Evolutionary conservation across 306 rosid genomes (phyloP).

Genomic region (Morella rubra): DNA sequence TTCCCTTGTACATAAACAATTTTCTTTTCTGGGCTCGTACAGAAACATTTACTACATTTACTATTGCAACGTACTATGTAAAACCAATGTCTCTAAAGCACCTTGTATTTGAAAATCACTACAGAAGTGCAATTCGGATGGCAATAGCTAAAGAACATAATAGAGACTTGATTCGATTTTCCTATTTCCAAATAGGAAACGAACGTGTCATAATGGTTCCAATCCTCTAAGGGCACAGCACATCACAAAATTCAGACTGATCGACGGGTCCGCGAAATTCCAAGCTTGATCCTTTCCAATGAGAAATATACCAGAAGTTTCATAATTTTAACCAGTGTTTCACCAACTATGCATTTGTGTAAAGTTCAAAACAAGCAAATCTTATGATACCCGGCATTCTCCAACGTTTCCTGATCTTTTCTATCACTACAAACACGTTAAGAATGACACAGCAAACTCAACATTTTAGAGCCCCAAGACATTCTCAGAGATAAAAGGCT

Average conservation of each 20-base stretch:
- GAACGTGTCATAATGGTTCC: too few species aligned
- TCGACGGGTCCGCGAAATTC: background rate
- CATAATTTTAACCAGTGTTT: background rate
- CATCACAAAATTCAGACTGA: background rate
- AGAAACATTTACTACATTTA: too few species aligned
- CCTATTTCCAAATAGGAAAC: too few species aligned
- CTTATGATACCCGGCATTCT: background rate
- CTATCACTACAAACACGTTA: background rate
- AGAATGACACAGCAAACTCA: background rate
- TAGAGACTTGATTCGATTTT: too few species aligned
- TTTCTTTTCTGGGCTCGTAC: too few species aligned
- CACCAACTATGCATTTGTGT: background rate
- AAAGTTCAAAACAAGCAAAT: background rate
- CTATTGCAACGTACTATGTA: too few species aligned
- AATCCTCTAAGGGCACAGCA: too few species aligned
- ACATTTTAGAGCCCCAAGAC: background rate
- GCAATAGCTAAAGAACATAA: too few species aligned
- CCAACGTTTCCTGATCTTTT: background rate
- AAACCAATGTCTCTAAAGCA: too few species aligned
- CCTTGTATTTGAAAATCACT: too few species aligned
- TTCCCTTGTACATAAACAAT: background rate
- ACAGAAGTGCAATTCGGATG: too few species aligned
- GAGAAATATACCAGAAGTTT: too few species aligned
- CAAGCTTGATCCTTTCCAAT: background rate
- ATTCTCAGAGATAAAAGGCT: background rate